Base-by-base conservation (phyloP, 2,329 filamentous ascomycete species). In the Xylaria sp. region DNA sequence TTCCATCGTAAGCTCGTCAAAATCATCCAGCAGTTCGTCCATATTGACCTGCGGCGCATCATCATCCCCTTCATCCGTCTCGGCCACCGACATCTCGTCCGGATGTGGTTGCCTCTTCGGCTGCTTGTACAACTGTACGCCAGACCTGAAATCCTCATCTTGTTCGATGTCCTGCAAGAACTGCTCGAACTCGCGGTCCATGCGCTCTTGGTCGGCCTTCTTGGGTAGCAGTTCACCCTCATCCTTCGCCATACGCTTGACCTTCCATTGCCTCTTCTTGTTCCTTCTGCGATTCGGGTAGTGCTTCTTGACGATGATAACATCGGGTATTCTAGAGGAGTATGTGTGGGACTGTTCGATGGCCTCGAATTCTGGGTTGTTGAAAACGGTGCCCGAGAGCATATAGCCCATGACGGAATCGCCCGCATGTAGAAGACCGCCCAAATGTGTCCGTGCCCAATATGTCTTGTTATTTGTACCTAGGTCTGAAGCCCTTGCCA, bases 91-190 rank as follows among this genome's bases (percentile, higher is more conserved):
- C 87, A 92, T 92, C 75, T 87, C 88, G 67, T 91, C 89, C 1
- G 83, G 81, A 65, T 88, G 86, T 63, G 77, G 75, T 79, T 83
- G 80, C 79, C 82, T 84, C 77, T 84, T 80, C 75, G 85, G 81
- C 69, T 85, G 87, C 83, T 95, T 97, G 84, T 97, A 99, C 75
- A 99, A 80, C 54, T 93, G 92, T 78, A 99, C 84, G 0, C 93
- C 94, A 51, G 90, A 88, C 64, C 96, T 87, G 73, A 97, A 85
- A 77, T 99, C 96, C 61, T 92, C 87, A 79, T 99, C 96, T 79
- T 98, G 94, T 82, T 99, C 97, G 11, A 99, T 93, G 80, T 99
- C 96, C 54, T 92, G 91, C 85, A 99, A 83, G 89, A 99, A 99
- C 88, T 94, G 89, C 84, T 99, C 96, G 82, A 97, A 99, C 81